Conservation (phyloP, 2,329 filamentous ascomycete species). For the Pseudogymnoascus sp. region DNA sequence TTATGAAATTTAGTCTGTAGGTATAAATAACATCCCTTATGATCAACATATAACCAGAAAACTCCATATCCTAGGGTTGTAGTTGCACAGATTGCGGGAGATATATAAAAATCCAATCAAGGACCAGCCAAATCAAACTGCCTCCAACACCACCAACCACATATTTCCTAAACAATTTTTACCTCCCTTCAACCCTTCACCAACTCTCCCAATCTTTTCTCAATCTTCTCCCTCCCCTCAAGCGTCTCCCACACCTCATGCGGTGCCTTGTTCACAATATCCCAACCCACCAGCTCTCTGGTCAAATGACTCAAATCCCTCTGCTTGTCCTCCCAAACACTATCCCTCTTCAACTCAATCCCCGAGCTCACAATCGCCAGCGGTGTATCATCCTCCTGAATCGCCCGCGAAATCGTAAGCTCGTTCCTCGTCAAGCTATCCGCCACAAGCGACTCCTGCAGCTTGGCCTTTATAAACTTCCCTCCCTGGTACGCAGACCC, state of each 20-base stretch:
- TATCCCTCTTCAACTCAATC: constrained; percentile 54
- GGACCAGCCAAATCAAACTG: neutral
- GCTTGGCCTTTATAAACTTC: constrained; percentile 78
- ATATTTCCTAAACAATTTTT: neutral
- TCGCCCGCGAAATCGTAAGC: constrained; percentile 66
- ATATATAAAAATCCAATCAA: neutral
- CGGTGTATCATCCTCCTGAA: constrained; percentile 68
- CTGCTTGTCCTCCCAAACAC: constrained; percentile 76
- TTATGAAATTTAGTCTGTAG: neutral
- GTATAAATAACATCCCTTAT: neutral
- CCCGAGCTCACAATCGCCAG: constrained; percentile 79
- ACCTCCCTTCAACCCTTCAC: constrained; percentile 32
- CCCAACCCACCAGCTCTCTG: constrained; percentile 71
- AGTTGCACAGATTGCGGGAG: neutral
- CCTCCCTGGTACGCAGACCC: constrained; percentile 68
- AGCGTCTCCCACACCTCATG: constrained; percentile 77
- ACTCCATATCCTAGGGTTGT: neutral
- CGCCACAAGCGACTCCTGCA: constrained; percentile 89
- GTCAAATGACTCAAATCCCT: constrained; percentile 76
- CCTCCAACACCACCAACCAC: neutral
- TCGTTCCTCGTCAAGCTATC: constrained; percentile 78
- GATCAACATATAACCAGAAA: neutral
- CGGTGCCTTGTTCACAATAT: constrained; percentile 75
- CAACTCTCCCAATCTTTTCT: constrained; percentile 67
- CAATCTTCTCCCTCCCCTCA: constrained; percentile 66